Evolutionary conservation across 768 basidiomycete species (phyloP).

Genomic region (Boletus bicolor): DNA sequence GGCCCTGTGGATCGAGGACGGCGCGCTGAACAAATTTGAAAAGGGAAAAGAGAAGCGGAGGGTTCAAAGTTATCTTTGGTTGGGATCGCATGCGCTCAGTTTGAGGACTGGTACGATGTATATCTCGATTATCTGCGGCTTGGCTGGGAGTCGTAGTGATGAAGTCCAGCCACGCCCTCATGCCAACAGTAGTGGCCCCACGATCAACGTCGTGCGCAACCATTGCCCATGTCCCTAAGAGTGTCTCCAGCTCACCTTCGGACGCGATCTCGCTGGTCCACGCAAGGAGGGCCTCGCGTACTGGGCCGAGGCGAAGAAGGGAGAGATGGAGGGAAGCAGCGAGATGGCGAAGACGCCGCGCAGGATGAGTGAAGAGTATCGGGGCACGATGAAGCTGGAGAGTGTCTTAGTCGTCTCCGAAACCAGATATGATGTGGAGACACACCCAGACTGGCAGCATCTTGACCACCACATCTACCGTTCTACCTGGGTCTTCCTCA

Average conservation of each 20-base stretch:
- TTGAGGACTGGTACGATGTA: not conserved
- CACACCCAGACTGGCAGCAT: constrained; percentile 92
- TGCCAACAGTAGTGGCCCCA: constrained; percentile 48
- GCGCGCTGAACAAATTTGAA: constrained; percentile 51
- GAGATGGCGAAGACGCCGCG: constrained; percentile 66
- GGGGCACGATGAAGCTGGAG: constrained; percentile 83
- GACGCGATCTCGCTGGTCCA: constrained; percentile 49
- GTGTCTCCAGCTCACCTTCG: constrained; percentile 47
- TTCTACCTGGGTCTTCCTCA: constrained; percentile 16
- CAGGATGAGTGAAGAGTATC: constrained; percentile 73
- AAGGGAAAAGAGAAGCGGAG: constrained; percentile 35
- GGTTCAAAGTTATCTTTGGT: constrained; percentile 32
- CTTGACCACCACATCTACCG: constrained; percentile 38
- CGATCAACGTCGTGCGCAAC: constrained; percentile 71
- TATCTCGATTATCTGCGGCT: constrained; percentile 3
- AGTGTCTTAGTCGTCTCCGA: constrained; percentile 3
- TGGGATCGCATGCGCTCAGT: not conserved
- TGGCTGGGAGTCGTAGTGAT: constrained; percentile 12
- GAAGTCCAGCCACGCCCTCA: constrained; percentile 51
- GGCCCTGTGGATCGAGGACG: constrained; percentile 56
- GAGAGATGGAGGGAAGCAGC: constrained; percentile 61
- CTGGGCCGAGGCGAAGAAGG: constrained; percentile 53
- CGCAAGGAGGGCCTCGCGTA: constrained; percentile 47
- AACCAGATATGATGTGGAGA: constrained; percentile 1
- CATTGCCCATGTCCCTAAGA: constrained; percentile 74